These are phyloP conservation scores for Gleditsia sinensis DNA, from an alignment of 306 rosid species.

Conservation along the genomic window DNA sequence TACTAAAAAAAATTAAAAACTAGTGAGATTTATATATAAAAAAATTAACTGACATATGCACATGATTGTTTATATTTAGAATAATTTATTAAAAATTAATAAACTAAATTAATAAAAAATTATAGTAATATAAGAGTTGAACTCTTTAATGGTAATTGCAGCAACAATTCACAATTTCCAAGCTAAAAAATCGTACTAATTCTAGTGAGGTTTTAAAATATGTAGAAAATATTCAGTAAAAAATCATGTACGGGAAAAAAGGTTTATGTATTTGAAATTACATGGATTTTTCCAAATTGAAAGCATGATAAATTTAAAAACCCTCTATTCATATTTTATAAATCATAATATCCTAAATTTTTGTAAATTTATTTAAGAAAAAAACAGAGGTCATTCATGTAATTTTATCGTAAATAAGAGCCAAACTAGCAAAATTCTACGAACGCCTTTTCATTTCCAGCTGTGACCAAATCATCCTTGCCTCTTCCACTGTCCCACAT, in stretches of 20 bases:
- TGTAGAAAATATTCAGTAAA: too few species aligned
- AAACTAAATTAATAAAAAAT: too few species aligned
- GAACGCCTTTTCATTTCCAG: slow-evolving; percentile 57
- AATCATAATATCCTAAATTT: background rate
- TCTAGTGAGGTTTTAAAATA: background rate
- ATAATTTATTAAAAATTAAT: too few species aligned
- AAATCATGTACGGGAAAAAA: too few species aligned
- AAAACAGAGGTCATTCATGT: background rate
- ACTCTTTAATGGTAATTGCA: background rate
- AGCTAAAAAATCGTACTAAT: background rate
- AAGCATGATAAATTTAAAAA: background rate
- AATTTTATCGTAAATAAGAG: background rate
- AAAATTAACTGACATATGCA: too few species aligned
- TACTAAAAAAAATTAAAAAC: too few species aligned
- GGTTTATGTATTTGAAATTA: background rate
- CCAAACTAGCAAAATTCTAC: slow-evolving; percentile 41
- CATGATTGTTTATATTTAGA: too few species aligned
- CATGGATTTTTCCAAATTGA: background rate
- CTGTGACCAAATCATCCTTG: slow-evolving; percentile 57
- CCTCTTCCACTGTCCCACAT: slow-evolving; percentile 28
- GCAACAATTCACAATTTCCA: background rate
- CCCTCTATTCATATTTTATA: background rate
- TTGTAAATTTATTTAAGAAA: background rate
- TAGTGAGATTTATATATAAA: too few species aligned
- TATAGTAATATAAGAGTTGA: too few species aligned